Base-by-base conservation (phyloP, 805 yeast species). In the Yamadazyma olivae region DNA sequence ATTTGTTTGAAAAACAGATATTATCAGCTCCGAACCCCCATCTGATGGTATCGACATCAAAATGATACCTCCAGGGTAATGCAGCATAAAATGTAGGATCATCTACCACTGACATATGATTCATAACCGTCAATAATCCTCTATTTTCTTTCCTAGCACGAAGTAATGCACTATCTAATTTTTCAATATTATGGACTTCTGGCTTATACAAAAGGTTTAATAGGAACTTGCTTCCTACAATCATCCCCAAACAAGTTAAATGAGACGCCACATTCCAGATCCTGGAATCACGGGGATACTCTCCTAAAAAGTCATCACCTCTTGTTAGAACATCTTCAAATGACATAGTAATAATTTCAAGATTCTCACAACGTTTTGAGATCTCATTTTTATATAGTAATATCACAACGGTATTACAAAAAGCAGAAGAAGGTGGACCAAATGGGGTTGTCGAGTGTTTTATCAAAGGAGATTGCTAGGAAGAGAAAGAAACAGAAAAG, bases 21-120 rank as follows among this genome's bases (percentile, higher is more conserved):
- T 93, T 90, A 33, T 82, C 77, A 8, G 99, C 99, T 0, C 95
- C 99, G 37, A 93, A 68, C 4, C 96, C 90, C 98, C 98, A 91
- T 51, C 99, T 71, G 36, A 88, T 77, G 35, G 76, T 73, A 43
- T 79, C 83, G 13, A 84, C 62, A 38, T 78, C 75, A 10, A 65
- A 58, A 47, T 77, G 83, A 47, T 75, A 76, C 25, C 77, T 69
- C 75, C 81, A 72, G 0, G 97, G 96, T 39, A 90, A 67, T 23
- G 83, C 75, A 0, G 95, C 95, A 86, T 95, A 91, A 29, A 87
- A 64, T 23, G 85, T 71, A 0, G 99, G 99, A 53, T 91, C 99
- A 56, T 91, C 99, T 17, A 88, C 84, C 21, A 75, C 84, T 3
- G 90, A 82, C 93, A 87, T 85, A 53, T 89, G 96, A 57, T 90